Evolutionary conservation across 2,329 filamentous ascomycete genomes (phyloP), one percentile per base, ranked within the genome.

Genomic region (Gyromitra esculenta): DNA sequence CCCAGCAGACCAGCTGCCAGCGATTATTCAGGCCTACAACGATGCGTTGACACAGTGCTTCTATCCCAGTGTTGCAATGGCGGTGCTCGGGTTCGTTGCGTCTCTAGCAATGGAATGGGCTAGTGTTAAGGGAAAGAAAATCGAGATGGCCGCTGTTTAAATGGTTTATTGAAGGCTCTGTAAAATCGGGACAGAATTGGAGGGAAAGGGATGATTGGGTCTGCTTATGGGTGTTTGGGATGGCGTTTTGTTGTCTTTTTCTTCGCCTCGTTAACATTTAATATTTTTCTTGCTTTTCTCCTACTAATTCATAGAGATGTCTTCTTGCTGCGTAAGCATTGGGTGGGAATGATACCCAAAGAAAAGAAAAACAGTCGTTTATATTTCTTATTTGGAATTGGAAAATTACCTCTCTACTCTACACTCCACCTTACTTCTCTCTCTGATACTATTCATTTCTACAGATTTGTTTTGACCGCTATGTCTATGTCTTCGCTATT

Each of bases 21-120:
- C 84, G 0, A 89, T 94, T 7, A 84, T 90, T 0, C 78, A 84
- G 0, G 90, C 89, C 0, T 93, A 93, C 83, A 92, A 92, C 81
- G 82, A 84, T 31, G 85, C 89, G 0, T 82, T 93, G 48, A 86
- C 86, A 1, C 83, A 86, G 74, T 87, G 87, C 0, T 92, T 91
- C 81, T 87, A 88, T 77, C 87, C 92, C 7, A 87, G 86, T 1
- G 84, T 90, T 6, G 86, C 87, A 1, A 83, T 90, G 80, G 85
- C 86, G 0, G 84, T 84, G 6, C 72, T 90, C 7, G 86, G 85
- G 3, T 84, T 91, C 13, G 48, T 90, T 6, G 90, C 88, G 0
- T 85, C 86, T 0, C 80, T 86, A 0, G 83, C 84, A 5, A 86
- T 92, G 79, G 87, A 92, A 83, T 92, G 89, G 89, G 87, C 85